Conservation (phyloP, 139 green algal genomes). For the Limnomonas spitsbergensis region DNA sequence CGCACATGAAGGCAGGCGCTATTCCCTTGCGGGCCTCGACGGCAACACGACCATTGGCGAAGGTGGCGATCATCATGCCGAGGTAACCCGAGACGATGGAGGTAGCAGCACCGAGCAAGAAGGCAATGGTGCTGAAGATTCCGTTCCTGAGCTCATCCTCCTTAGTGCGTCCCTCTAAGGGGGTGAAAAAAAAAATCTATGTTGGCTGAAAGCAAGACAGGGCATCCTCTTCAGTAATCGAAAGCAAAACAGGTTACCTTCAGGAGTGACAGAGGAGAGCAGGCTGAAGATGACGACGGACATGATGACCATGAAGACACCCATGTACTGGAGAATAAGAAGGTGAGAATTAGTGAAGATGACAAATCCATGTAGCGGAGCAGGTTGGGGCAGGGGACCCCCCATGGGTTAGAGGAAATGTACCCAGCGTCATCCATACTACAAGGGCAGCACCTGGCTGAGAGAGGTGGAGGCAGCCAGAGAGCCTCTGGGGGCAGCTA, state of each 20-base stretch:
- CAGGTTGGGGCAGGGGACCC: too few relatives aligned
- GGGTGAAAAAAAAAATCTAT: too few relatives aligned
- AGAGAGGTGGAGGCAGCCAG: too few relatives aligned
- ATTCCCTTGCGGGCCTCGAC: conserved; percentile 95
- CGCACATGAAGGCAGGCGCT: conserved; percentile 87
- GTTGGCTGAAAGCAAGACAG: too few relatives aligned
- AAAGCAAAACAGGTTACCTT: too few relatives aligned
- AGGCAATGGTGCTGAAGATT: conserved; percentile 88
- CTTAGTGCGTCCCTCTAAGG: conserved; percentile 39
- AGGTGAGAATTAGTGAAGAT: not conserved
- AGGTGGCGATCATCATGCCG: conserved; percentile 96
- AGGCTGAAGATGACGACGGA: conserved; percentile 90
- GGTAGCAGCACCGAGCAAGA: conserved; percentile 85
- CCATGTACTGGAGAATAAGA: conserved; percentile 56
- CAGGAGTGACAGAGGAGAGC: conserved; percentile 70
- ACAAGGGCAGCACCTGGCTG: too few relatives aligned
- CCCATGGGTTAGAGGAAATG: too few relatives aligned
- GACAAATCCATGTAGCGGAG: not conserved
- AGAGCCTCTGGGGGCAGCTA: too few relatives aligned
- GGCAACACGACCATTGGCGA: conserved; percentile 90
- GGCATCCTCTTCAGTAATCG: too few relatives aligned
- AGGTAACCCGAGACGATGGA: conserved; percentile 92
- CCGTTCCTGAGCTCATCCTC: conserved; percentile 30
- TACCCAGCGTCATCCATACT: too few relatives aligned
- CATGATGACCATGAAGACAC: conserved; percentile 88